Base-by-base conservation (phyloP, 768 basidiomycete genomes). In the Filobasidium floriforme region DNA sequence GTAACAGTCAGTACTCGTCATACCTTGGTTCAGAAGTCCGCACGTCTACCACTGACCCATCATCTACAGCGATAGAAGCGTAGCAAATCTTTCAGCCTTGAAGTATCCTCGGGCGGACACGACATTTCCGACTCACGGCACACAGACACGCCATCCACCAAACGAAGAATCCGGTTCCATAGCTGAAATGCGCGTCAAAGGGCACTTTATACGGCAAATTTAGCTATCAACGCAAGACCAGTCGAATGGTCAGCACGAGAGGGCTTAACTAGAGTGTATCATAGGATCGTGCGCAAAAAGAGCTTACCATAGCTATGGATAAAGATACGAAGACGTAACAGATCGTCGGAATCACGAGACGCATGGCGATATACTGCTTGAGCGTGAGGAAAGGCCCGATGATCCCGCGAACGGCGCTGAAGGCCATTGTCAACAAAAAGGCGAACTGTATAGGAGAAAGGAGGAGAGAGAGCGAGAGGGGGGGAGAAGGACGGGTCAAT, bases 181-280 rank as follows among this genome's bases (percentile, higher is more conserved):
- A 75, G 22, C 72, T 74, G 64, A 59, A 79, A 59, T 80, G 79
- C 0, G 80, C 80, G 26, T 71, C 79, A 52, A 82, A 81, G n/a
- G 80, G 79, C 15, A 82, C 71, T 26, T 79, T 73, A 76, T 81
- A 83, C 1, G 81, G 81, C 41, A 83, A 71, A 70, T 75, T 80
- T 71, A 83, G 69, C 69, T 80, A 26, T 12, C 0, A n/a, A 44
- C 26, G 26, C 15, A 63, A 24, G 15, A n/a, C n/a, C 7, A 40
- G 18, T 40, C n/a, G n/a, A n/a, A n/a, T n/a, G n/a, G 28, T 41
- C 40, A 43, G 41, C 41, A 51, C 7, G 2, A 24, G 1, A 49
- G 22, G n/a, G 7, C 9, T 24, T 43, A 7, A 14, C 0, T 24
- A 1, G 44, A 9, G 22, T 7, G 1, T 19, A 18, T 26, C 26